Conservation (phyloP, 139 green algal genomes). For the Chlamydomonas sphaeroides region DNA sequence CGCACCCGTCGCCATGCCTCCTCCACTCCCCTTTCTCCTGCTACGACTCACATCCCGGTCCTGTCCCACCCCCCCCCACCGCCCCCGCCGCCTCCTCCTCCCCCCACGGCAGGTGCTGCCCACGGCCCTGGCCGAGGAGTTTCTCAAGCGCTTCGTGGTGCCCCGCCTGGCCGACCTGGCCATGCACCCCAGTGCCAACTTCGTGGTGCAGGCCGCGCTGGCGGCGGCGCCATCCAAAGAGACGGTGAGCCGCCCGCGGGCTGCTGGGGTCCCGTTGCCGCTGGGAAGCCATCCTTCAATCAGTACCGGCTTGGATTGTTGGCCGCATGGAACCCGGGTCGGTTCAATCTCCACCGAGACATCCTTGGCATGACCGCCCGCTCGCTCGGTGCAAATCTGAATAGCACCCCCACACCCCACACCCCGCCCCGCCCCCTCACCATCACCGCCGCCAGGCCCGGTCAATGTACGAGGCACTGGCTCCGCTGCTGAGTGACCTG, state of each 20-base stretch:
- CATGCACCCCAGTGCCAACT: slow-evolving; percentile 76
- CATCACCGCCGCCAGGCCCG: slow-evolving; percentile 50
- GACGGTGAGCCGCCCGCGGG: slow-evolving; percentile 41
- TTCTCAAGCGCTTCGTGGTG: slow-evolving; percentile 44
- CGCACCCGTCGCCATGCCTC: no score
- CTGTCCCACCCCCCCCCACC: no score
- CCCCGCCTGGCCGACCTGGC: slow-evolving; percentile 54
- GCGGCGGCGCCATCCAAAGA: slow-evolving; percentile 37
- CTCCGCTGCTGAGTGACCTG: slow-evolving; percentile 59
- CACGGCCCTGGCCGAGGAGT: slow-evolving; percentile 18
- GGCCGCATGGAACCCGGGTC: no score
- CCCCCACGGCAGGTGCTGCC: slow-evolving; percentile 38
- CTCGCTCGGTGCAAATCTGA: no score
- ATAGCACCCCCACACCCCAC: no score
- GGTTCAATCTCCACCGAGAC: no score
- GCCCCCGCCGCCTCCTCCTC: slow-evolving; percentile 8
- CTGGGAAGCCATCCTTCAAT: no score
- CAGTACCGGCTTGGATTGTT: no score
- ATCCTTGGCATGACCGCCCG: no score
- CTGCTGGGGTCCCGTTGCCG: no score
- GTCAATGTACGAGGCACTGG: slow-evolving; percentile 65
- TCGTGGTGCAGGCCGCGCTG: slow-evolving; percentile 78
- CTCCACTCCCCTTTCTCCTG: no score
- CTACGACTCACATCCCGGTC: no score
- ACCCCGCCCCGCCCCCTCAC: background rate